phyloP scores from a whole-genome alignment of 768 basidiomycete species.

The Sporobolomyces roseus region DNA sequence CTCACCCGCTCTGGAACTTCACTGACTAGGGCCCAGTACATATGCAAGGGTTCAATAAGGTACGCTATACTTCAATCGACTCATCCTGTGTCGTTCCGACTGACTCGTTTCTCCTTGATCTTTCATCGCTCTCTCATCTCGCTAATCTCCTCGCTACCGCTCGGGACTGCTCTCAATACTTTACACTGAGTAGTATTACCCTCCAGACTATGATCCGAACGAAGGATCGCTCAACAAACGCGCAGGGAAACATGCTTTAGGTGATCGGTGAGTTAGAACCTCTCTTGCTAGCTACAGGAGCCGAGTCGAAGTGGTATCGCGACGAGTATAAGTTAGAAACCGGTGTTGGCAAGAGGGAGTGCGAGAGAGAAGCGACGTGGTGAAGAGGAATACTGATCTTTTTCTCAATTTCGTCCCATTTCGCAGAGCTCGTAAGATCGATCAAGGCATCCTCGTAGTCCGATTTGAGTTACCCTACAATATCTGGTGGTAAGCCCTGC shows the following conservation, averaged over 20 bases:
- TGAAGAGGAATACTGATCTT: not conserved
- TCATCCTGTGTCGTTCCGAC: not conserved
- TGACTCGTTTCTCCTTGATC: not conserved
- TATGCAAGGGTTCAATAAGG: constrained; percentile 65
- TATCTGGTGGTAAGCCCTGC: constrained; percentile 92
- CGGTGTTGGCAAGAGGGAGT: too few relatives aligned
- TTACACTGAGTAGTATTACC: constrained; percentile 56
- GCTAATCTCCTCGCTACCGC: too few relatives aligned
- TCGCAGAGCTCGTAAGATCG: constrained; percentile 87
- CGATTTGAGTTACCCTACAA: constrained; percentile 96
- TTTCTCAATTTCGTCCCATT: constrained; percentile 49
- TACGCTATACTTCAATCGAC: not conserved
- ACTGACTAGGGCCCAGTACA: too few relatives aligned
- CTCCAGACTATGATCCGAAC: constrained; percentile 68
- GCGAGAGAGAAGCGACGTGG: not conserved
- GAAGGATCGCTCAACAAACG: constrained; percentile 58
- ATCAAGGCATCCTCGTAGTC: constrained; percentile 90
- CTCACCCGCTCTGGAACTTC: not conserved
- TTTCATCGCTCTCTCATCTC: not conserved
- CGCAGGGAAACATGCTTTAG: constrained; percentile 76
- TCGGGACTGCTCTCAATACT: too few relatives aligned
- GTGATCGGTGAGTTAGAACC: constrained; percentile 28
- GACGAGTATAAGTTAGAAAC: too few relatives aligned
- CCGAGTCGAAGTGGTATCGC: too few relatives aligned
- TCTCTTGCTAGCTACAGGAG: not conserved